phyloP scores from a whole-genome alignment of 2,329 filamentous ascomycete genomes.

The Dactylellina haptotyla region DNA sequence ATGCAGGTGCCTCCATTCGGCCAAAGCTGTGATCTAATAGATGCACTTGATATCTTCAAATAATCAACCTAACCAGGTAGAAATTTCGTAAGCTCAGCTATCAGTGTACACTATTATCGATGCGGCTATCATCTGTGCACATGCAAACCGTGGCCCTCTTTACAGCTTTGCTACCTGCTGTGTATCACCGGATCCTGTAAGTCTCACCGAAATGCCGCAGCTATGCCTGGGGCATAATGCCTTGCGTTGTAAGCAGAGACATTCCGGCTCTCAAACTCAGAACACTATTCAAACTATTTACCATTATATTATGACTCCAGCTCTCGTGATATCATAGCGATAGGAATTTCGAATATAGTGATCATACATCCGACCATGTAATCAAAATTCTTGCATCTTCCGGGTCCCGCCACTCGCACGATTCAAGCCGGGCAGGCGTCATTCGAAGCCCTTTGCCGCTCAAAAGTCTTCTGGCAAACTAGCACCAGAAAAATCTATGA shows the following conservation, averaged over 20 bases:
- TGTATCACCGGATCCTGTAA: constrained; percentile 2
- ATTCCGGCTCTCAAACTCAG: no score
- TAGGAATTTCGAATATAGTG: background rate
- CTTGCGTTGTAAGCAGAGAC: constrained; percentile 2
- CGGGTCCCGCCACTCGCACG: no score
- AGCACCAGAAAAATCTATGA: constrained; percentile 13
- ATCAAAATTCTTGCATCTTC: background rate
- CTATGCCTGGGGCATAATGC: background rate
- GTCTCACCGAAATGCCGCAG: background rate
- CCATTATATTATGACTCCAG: no score
- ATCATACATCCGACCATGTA: background rate
- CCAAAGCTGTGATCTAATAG: no score
- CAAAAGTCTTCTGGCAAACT: constrained; percentile 2
- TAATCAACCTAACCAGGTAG: no score
- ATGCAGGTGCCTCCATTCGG: no score
- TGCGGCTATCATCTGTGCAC: no score
- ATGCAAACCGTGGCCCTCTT: no score
- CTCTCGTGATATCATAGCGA: background rate
- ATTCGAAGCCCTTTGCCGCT: constrained; percentile 28
- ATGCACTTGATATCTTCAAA: no score
- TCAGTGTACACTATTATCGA: background rate
- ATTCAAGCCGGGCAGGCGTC: no score
- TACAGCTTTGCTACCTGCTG: no score
- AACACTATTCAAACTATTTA: no score
- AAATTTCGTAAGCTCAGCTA: background rate